Evolutionary conservation across 345 rosid species (phyloP), one percentile per base, ranked within the genome.

Genomic region (Pseudoturritis turrita): DNA sequence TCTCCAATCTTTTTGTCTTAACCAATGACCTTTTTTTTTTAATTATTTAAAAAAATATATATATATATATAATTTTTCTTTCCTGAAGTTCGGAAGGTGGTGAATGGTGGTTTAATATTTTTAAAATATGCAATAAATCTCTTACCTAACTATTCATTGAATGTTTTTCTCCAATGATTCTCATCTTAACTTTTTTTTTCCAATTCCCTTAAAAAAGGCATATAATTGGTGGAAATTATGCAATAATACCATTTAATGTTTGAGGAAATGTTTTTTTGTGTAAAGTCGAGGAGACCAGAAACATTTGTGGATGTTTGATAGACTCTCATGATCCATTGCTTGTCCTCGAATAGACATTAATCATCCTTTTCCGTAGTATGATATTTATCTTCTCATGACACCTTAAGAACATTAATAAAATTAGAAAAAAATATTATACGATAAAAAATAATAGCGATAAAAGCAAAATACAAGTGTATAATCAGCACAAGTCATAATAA

Each of bases 231-330:
- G 25, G 1, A 63, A 52, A 63, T 23, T 14, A 29, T 29, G 54
- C 63, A 13, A 8, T 3, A 51, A 15, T 4, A 37, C 15, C 26
- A 14, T 4, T 3, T 10, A 51, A 15, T 23, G 11, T 52, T 39
- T 33, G 39, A 63, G 22, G 19, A 63, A 31, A 10, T 39, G 14
- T 29, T 1, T 4, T 62, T 45, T 3, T 3, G 18, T 25, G 49
- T 10, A 33, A 43, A 35, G 10, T 37, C 36, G 46, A 54, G 40
- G 52, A 35, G 58, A 64, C 29, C 10, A 46, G 13, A 64, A 45
- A 65, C 65, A 45, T 56, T 14, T 56, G 65, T 56, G 71, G 59
- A 46, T 65, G 59, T 56, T 35, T 36, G 28, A 56, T 73, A 73
- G 77, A 65, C 51, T 35, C 22, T 18, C 65, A 73, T 47, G 41